Evolutionary conservation across 192 early-diverging fungal genomes (phyloP), one percentile per base, ranked within the genome.

Genomic region (Jimgerdemannia flammicorona): DNA sequence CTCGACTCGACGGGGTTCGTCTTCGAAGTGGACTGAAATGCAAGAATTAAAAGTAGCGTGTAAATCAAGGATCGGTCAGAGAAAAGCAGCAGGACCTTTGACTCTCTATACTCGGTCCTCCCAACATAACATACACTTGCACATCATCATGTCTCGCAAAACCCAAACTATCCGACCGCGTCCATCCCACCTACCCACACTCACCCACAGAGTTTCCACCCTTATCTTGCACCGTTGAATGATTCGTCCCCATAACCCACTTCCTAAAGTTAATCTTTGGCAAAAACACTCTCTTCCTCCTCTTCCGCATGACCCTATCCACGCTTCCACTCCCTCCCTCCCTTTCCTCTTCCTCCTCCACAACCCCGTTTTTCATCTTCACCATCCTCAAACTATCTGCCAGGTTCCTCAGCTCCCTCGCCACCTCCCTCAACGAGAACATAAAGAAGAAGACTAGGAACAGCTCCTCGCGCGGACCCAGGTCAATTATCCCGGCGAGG

Each of bases 391-490:
- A 9, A 18, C 67, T 18, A 0, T 68, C 4, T 3, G 80, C 74
- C 69, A 81, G 64, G 3, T 67, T 70, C 39, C 72, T 63, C 64
- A 87, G 39, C 59, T 87, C 83, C 3, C 80, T 81, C 3, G 85
- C 83, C 40, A 84, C 84, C 43, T 87, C 85, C 0, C 85, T 79
- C 66, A 87, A 71, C 8, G 83, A 82, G 70, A 87, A 87, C 3
- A 87, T 71, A 43, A 87, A 87, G 70, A 84, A 87, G 65, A 87
- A 87, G 40, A 87, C 84, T 40, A 87, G 74, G 44, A 84, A 87
- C 4, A 87, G 44, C 59, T 87, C 85, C 66, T 87, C 83, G 10
- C 84, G 78, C 3, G 81, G 80, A 10, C 80, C 80, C 0, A 77
- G 18, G 68, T 77, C 73, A 11, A 81, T 39, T 4, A 64, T 64